Base-by-base conservation (phyloP, 192 early-diverging fungal species). In the Coemansia aciculifera region DNA sequence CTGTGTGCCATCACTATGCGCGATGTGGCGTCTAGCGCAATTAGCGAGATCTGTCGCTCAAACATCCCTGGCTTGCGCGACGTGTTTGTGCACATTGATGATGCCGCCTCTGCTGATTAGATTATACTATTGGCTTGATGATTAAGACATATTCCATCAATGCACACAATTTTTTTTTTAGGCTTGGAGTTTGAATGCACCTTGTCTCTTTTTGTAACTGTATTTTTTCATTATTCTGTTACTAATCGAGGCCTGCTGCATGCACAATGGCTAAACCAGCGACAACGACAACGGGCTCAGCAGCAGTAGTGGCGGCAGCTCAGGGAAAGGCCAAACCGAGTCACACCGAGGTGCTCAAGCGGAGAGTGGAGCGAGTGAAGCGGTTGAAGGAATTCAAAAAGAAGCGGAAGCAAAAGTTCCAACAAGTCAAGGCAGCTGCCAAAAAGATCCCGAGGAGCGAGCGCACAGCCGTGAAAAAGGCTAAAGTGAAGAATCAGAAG, bases 61-160 rank as follows among this genome's bases (percentile, higher is more conserved):
- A 64, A 76, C 40, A 65, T 81, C 6, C 67, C 70, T n/a, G 79
- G 74, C 1, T 40, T 81, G 39, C 74, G 49, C 23, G 79, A 81
- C n/a, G 71, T 81, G 24, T 81, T 70, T 70, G 67, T 81, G 1
- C 60, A 73, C 10, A 62, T 81, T 5, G 71, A 73, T 19, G 21
- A 54, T 21, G 44, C 44, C 19, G 19, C 44, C 3, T 17, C 8
- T 8, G 23, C n/a, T 21, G 6, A 48, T 48, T 21, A 19, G 19
- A 48, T 48, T 21, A 19, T 64, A 19, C n/a, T 59, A 32, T 52
- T 63, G 3, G 39, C 27, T 24, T 8, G 19, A 5, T 57, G 54
- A 66, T 66, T 19, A 54, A 38, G 39, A 12, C 39, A 66, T 52
- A 2, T 5, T 34, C 34, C 29, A 13, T 27, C 31, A 36, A 39